These are phyloP conservation scores for Ophiosphaerella narmari DNA, from an alignment of 2,329 filamentous ascomycete genomes.

Conservation along the genomic window DNA sequence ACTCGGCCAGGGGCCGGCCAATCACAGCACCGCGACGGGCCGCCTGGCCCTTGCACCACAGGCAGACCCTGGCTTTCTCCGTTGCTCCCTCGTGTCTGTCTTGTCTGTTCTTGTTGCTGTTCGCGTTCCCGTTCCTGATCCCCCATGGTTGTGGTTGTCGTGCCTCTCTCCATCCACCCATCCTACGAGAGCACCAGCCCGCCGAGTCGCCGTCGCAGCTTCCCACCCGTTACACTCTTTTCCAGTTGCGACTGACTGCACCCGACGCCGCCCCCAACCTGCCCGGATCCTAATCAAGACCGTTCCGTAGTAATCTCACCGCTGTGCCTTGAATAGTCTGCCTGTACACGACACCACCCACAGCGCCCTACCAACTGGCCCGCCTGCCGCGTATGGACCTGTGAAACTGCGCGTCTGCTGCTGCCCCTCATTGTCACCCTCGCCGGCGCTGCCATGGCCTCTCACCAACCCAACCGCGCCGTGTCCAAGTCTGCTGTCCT, in stretches of 20 bases:
- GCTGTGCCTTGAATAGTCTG: too few relatives aligned
- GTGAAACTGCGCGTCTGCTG: slow-evolving; percentile 38
- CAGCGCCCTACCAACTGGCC: slow-evolving; percentile 6
- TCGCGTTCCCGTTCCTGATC: slow-evolving; percentile 12
- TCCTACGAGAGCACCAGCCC: slow-evolving; percentile 6
- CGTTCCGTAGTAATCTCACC: slow-evolving; percentile 17
- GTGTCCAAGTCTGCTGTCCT: slow-evolving; percentile 21
- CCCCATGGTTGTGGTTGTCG: slow-evolving; percentile 19
- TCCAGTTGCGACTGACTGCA: slow-evolving; percentile 29
- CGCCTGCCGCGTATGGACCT: slow-evolving; percentile 36
- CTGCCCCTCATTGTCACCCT: slow-evolving; percentile 10
- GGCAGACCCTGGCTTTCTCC: slow-evolving; percentile 11
- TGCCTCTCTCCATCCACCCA: slow-evolving; percentile 12
- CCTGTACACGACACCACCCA: background rate
- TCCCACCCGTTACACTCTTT: slow-evolving; percentile 45
- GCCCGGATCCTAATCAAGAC: slow-evolving; percentile 22
- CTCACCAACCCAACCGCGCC: slow-evolving; percentile 21
- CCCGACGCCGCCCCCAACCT: slow-evolving; percentile 29
- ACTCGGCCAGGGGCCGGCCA: slow-evolving; percentile 24
- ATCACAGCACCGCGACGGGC: slow-evolving; percentile 18
- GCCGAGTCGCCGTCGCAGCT: slow-evolving; percentile 35
- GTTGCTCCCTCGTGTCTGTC: slow-evolving; percentile 9
- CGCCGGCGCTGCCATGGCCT: slow-evolving; percentile 6
- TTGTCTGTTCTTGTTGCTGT: slow-evolving; percentile 4
- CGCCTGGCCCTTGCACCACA: slow-evolving; percentile 22